phyloP scores from a whole-genome alignment of 2,329 filamentous ascomycete species.

The Scedosporium minutisporum region DNA sequence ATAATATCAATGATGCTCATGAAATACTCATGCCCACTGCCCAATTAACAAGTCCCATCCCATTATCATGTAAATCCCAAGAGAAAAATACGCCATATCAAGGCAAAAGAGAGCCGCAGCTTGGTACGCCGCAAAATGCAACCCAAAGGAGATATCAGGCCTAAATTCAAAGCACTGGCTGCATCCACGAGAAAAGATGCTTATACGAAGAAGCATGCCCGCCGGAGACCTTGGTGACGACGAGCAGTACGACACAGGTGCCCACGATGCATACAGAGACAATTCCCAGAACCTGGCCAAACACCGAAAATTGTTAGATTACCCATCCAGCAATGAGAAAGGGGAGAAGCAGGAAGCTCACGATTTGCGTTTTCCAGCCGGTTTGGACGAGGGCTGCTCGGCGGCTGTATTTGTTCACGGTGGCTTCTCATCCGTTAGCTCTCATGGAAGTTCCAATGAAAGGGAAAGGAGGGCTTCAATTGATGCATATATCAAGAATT shows the following conservation, averaged over 20 bases:
- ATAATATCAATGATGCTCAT: too few species aligned
- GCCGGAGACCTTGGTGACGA: slow-evolving; percentile 29
- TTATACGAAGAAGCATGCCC: not conserved
- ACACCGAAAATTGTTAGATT: not conserved
- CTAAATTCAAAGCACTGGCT: not conserved
- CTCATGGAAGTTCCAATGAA: not conserved
- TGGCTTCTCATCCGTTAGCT: slow-evolving; percentile 31
- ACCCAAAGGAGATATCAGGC: not conserved
- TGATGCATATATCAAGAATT: too few species aligned
- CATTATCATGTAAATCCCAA: not conserved
- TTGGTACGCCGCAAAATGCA: not conserved
- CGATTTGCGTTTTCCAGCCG: slow-evolving; percentile 84
- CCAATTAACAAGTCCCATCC: not conserved
- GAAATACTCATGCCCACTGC: too few species aligned
- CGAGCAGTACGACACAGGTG: slow-evolving; percentile 54
- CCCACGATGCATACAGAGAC: slow-evolving; percentile 55
- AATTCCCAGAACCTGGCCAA: slow-evolving; percentile 46
- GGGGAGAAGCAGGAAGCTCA: slow-evolving; percentile 28
- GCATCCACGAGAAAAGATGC: not conserved
- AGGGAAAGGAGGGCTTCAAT: not conserved
- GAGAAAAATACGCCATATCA: not conserved
- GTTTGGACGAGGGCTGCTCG: slow-evolving; percentile 79
- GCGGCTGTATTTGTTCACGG: slow-evolving; percentile 69
- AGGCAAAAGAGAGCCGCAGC: not conserved
- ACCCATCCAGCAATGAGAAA: not conserved